Percentiles rank a stretch among this genome's conserved stretches.
Conservation (phyloP, 2,329 filamentous ascomycete genomes). For the Plectosphaerella plurivora region DNA sequence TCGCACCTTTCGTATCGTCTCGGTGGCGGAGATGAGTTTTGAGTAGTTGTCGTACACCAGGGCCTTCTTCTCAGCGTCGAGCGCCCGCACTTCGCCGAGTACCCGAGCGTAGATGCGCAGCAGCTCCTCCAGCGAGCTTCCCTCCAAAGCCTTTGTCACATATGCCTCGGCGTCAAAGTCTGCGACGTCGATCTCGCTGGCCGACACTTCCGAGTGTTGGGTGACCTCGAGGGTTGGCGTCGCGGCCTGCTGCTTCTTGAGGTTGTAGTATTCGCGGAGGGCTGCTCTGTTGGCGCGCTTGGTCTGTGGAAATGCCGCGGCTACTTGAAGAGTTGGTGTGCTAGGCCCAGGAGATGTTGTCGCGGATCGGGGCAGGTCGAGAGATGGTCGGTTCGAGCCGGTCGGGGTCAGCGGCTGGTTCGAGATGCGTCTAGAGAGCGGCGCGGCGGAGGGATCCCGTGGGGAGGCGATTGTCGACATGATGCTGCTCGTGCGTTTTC, state of each 20-base stretch:
- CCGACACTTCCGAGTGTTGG: conserved; percentile 51
- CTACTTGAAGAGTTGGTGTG: conserved; percentile 19
- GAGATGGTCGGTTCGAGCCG: conserved; percentile 70
- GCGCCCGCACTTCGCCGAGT: conserved; percentile 75
- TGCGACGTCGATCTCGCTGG: conserved; percentile 68
- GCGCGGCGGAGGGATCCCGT: conserved; percentile 48
- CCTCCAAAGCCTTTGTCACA: conserved; percentile 56
- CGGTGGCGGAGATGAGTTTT: conserved; percentile 92
- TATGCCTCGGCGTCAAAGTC: conserved; percentile 71
- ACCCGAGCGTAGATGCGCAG: conserved; percentile 67
- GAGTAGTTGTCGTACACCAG: conserved; percentile 98
- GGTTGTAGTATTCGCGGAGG: conserved; percentile 90
- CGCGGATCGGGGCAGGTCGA: conserved; percentile 60
- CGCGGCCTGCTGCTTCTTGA: conserved; percentile 45
- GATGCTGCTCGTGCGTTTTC: background rate
- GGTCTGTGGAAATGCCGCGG: conserved; percentile 25
- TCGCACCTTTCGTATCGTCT: conserved; percentile 77
- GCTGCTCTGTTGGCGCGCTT: conserved; percentile 73
- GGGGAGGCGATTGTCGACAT: conserved; percentile 66
- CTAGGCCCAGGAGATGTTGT: conserved; percentile 48
- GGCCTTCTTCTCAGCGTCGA: conserved; percentile 95
- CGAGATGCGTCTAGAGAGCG: conserved; percentile 54
- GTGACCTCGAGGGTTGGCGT: conserved; percentile 39
- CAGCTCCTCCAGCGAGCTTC: conserved; percentile 62
- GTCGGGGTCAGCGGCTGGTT: conserved; percentile 56